Evolutionary conservation across 1,284 basidiomycete genomes (phyloP).

Genomic region (Fomitopsis palustris): DNA sequence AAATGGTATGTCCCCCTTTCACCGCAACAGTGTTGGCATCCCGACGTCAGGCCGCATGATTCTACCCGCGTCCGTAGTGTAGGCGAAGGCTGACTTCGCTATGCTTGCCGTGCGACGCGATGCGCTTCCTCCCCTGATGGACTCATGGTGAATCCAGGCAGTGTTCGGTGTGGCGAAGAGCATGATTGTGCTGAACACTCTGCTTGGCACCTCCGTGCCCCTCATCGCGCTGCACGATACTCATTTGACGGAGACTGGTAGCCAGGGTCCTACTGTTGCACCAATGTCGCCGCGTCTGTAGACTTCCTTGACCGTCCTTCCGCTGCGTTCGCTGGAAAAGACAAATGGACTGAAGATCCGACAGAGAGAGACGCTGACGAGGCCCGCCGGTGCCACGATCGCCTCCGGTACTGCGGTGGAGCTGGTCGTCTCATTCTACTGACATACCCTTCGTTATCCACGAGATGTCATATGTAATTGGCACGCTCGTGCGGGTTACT

Average conservation of each 20-base stretch:
- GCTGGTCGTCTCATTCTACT: slow-evolving; percentile 83
- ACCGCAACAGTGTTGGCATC: slow-evolving; percentile 74
- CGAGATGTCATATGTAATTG: no score
- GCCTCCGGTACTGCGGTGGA: slow-evolving; percentile 92
- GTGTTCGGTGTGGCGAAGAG: slow-evolving; percentile 79
- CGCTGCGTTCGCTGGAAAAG: not conserved
- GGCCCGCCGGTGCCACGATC: slow-evolving; percentile 94
- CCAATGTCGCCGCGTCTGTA: slow-evolving; percentile 94
- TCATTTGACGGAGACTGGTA: slow-evolving; percentile 39
- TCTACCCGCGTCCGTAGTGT: slow-evolving; percentile 51
- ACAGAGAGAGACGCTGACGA: slow-evolving; percentile 98
- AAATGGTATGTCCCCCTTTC: slow-evolving; percentile 66
- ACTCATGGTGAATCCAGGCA: slow-evolving; percentile 95
- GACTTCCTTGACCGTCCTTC: slow-evolving; percentile 72
- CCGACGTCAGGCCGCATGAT: slow-evolving; percentile 99
- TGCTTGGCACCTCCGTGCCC: slow-evolving; percentile 94
- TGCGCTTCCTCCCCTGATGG: slow-evolving; percentile 92
- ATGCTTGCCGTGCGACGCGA: slow-evolving; percentile 82
- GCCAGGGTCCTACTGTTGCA: slow-evolving; percentile 97
- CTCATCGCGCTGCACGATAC: slow-evolving; percentile 96
- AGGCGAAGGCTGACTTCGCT: slow-evolving; percentile 64
- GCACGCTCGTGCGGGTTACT: slow-evolving; percentile 89
- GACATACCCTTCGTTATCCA: slow-evolving; percentile 95
- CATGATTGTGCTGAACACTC: slow-evolving; percentile 95
- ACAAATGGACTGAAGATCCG: slow-evolving; percentile 48